Conservation (phyloP, 1,284 basidiomycete genomes). For the Marasmius tenuissimus region DNA sequence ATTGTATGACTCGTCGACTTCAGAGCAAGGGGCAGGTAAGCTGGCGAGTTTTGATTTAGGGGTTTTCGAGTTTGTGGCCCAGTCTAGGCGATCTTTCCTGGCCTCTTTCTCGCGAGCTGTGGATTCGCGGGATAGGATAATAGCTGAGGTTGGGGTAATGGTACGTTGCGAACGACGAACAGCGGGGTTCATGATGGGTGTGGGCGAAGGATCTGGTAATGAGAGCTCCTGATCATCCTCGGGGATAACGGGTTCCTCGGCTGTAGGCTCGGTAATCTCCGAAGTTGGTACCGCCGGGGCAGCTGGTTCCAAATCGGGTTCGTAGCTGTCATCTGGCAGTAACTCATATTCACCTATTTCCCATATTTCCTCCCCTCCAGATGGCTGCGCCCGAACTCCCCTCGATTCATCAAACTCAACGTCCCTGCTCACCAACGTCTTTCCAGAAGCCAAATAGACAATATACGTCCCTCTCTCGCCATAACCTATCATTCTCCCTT, state of each 20-base stretch:
- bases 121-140: too few relatives aligned
- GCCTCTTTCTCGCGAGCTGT: too few relatives aligned
- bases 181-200: too few relatives aligned
- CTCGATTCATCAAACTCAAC: conserved; percentile 24
- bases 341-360: conserved; percentile 1
- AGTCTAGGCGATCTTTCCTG: too few relatives aligned
- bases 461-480: conserved; percentile 18
- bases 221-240: too few relatives aligned
- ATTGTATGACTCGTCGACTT: conserved; percentile 6
- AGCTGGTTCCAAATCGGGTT: too few relatives aligned
- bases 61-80: neutral
- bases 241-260: too few relatives aligned
- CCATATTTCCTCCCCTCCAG: conserved; percentile 1
- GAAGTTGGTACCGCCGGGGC: too few relatives aligned
- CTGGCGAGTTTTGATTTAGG: neutral
- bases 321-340: neutral
- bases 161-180: too few relatives aligned
- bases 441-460: conserved; percentile 11
- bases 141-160: too few relatives aligned
- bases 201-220: too few relatives aligned
- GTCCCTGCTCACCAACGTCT: conserved; percentile 15
- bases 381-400: conserved; percentile 8
- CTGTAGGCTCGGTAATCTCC: too few relatives aligned
- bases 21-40: neutral
- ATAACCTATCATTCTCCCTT: conserved; percentile 23